Evolutionary conservation across 208 protist species (phyloP), one percentile per base, ranked within the genome.

Genomic region (Acanthamoeba culbertsoni): DNA sequence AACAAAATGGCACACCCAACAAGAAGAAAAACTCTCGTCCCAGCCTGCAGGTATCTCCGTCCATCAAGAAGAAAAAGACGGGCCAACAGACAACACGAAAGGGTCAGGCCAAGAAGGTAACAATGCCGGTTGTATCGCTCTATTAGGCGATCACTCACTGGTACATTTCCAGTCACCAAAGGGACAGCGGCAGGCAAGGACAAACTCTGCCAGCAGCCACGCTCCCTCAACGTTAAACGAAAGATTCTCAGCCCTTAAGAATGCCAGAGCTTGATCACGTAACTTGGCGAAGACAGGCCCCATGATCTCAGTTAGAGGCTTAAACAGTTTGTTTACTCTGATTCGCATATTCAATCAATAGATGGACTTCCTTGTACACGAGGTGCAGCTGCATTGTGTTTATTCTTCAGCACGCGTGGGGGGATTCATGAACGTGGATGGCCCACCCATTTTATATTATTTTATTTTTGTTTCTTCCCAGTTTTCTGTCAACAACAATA

Each of bases 31-130:
- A n/a, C 6, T 20, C n/a, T 6, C 33, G 20, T n/a, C 10, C 63
- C 18, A n/a, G 33, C 16, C 55, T 62, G 8, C 55, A 62, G 35
- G 63, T 75, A n/a, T 26, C 63, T 18, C 7, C 63, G 31, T 3
- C 63, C n/a, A 75, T 75, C 63, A 75, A 75, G 63, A 75, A 75
- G 63, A 75, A 75, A 4, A 75, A 75, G 59, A n/a, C 51, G 14
- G 59, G 59, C 63, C 6, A 26, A 23, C 55, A 62, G 55, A 14
- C 55, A n/a, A 62, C 63, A 20, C 63, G 63, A 75, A 75, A 35
- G 42, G 63, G 31, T 33, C n/a, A n/a, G n/a, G n/a, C n/a, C n/a
- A n/a, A n/a, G n/a, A 75, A 75, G 63, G 63, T 75, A 43, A 3
- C 7, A 26, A 12, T n/a, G 3, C 28, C 35, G 31, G 31, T 37